Conservation (phyloP, 139 green algal species). For the Picochlorum sp. region DNA sequence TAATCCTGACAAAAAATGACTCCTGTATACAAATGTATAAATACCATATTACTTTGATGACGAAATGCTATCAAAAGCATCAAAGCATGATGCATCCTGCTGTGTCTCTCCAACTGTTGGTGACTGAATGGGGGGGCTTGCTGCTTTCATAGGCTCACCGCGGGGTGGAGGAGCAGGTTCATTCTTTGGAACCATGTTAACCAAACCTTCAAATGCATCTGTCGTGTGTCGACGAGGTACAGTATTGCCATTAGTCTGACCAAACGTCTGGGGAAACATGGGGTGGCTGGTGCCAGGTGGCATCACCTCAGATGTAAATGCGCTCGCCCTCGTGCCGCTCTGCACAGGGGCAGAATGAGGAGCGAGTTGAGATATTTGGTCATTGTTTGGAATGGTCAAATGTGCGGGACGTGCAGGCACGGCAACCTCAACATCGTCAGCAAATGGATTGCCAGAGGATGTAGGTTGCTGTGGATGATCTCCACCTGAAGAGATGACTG, state of each 20-base stretch:
- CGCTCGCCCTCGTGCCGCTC: too few relatives aligned
- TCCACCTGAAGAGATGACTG: neutral
- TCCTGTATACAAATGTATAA: too few relatives aligned
- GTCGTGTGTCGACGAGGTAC: neutral
- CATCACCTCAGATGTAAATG: too few relatives aligned
- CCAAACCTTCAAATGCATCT: slow-evolving; percentile 1
- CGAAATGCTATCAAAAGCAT: slow-evolving; percentile 10
- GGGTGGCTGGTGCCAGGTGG: too few relatives aligned
- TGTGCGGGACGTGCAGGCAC: neutral
- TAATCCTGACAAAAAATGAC: neutral
- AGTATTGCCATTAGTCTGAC: too few relatives aligned
- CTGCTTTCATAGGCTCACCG: neutral
- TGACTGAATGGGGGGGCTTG: neutral
- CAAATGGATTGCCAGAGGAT: slow-evolving; percentile 1
- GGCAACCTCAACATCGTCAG: neutral
- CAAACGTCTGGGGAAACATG: too few relatives aligned
- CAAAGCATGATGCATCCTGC: slow-evolving; percentile 7
- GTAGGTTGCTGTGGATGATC: neutral
- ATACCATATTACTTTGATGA: slow-evolving; percentile 1
- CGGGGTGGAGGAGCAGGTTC: neutral
- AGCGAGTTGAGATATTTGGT: neutral
- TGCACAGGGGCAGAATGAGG: neutral
- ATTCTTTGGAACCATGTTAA: neutral
- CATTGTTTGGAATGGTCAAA: neutral
- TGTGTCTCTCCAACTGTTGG: neutral